phyloP scores from a whole-genome alignment of 1,139 yeast species.

The Suhomyces bokatorum region DNA sequence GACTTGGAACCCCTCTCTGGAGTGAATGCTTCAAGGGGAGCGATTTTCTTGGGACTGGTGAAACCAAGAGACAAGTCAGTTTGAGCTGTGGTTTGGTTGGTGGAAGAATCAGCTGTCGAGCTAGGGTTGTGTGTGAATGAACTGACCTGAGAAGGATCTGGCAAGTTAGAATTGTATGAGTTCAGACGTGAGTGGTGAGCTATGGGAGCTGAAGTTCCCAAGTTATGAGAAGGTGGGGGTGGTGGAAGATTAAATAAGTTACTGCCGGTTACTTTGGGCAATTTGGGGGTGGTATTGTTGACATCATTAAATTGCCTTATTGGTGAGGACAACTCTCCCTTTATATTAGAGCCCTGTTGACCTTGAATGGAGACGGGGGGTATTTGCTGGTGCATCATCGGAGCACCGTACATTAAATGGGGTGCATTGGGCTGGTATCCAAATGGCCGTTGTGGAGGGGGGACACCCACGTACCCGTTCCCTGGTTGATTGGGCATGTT shows the following conservation, averaged over 20 bases:
- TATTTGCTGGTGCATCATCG: constrained; percentile 17
- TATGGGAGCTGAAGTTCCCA: constrained; percentile 14
- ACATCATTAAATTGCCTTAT: constrained; percentile 29
- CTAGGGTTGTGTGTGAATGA: constrained; percentile 10
- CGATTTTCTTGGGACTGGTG: constrained; percentile 55
- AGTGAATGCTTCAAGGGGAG: constrained; percentile 77
- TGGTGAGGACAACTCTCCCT: constrained; percentile 37
- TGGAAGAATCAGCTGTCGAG: constrained; percentile 14
- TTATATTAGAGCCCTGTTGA: constrained; percentile 11
- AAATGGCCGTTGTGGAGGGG: constrained; percentile 10
- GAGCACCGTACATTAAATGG: constrained; percentile 17
- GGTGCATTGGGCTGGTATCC: constrained; percentile 16
- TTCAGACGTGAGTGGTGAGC: constrained; percentile 32
- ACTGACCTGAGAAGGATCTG: constrained; percentile 7
- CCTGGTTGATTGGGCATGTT: constrained; percentile 21
- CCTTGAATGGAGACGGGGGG: constrained; percentile 8
- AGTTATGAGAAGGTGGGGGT: constrained; percentile 27
- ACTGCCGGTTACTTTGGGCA: constrained; percentile 35
- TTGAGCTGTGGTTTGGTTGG: constrained; percentile 23
- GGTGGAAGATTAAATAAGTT: constrained; percentile 39
- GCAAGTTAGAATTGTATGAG: constrained; percentile 22
- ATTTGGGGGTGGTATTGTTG: constrained; percentile 33
- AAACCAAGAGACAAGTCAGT: constrained; percentile 40
- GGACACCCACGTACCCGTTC: constrained; percentile 11
- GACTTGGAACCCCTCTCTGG: constrained; percentile 69